Evolutionary conservation across 1,139 yeast genomes (phyloP).

Genomic region (Arxiozyma bovina): DNA sequence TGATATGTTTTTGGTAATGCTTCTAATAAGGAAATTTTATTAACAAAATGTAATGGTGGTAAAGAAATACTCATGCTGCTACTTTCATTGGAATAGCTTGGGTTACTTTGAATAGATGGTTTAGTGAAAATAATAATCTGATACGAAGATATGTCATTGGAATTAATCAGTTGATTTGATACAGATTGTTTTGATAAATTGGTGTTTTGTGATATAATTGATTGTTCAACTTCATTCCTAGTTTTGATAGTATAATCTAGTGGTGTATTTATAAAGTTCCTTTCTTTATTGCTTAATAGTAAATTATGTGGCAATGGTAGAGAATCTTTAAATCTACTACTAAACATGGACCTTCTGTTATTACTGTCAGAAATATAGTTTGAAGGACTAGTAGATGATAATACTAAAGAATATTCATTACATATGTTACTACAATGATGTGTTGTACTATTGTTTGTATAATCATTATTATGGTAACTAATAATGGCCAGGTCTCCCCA

Average conservation of each 20-base stretch:
- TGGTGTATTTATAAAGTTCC: constrained; percentile 30
- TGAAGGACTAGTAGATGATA: not conserved
- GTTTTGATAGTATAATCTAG: constrained; percentile 33
- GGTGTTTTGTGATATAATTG: not conserved
- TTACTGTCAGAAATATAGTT: not conserved
- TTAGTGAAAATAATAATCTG: constrained; percentile 1
- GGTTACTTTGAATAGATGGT: constrained; percentile 1
- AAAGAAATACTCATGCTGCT: not conserved
- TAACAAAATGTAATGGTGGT: constrained; percentile 10
- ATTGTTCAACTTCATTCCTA: constrained; percentile 23
- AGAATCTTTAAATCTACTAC: not conserved
- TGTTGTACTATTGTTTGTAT: too few relatives aligned
- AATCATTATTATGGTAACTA: too few relatives aligned
- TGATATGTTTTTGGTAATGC: constrained; percentile 42
- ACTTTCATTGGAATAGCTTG: not conserved
- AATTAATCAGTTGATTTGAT: not conserved
- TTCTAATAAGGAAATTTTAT: constrained; percentile 27
- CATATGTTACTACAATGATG: too few relatives aligned
- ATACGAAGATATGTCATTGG: constrained; percentile 1
- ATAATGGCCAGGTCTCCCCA: too few relatives aligned
- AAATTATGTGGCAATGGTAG: not conserved
- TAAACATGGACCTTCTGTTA: not conserved
- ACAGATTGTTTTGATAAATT: too few relatives aligned
- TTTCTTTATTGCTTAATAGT: not conserved
- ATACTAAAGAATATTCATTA: too few relatives aligned